Evolutionary conservation across 768 basidiomycete genomes (phyloP).

Genomic region (Hebeloma cylindrosporum): DNA sequence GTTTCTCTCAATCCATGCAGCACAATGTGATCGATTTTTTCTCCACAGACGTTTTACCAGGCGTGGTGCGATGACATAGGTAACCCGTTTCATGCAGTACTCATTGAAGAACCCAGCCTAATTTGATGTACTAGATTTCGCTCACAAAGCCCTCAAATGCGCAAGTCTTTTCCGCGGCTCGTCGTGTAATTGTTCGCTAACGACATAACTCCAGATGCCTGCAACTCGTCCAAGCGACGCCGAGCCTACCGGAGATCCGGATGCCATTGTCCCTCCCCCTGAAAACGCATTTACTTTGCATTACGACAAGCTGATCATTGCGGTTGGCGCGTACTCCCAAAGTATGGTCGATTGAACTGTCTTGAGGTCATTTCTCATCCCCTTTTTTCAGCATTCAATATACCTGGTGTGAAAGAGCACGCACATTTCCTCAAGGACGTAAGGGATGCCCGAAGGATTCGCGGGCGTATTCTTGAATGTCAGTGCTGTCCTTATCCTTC

Average conservation of each 20-base stretch:
- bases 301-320: conserved; percentile 83
- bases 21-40: neutral
- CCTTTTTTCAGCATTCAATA: conserved; percentile 52
- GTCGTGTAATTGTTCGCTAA: neutral
- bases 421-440: conserved; percentile 84
- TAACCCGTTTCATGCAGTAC: conserved; percentile 22
- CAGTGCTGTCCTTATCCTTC: conserved; percentile 12
- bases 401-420: conserved; percentile 78
- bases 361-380: conserved; percentile 6
- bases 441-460: conserved; percentile 69
- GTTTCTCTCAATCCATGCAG: neutral
- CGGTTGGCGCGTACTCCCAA: conserved; percentile 84
- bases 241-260: conserved; percentile 25
- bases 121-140: conserved; percentile 47
- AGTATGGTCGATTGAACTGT: conserved; percentile 43
- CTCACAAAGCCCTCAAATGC: conserved; percentile 57
- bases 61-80: conserved; percentile 79
- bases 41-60: conserved; percentile 56
- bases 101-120: neutral
- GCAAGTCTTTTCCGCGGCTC: conserved; percentile 35
- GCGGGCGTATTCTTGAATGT: conserved; percentile 76
- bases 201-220: conserved; percentile 47
- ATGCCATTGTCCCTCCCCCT: conserved; percentile 6
- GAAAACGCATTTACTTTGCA: conserved; percentile 49
- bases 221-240: conserved; percentile 49